phyloP scores from a whole-genome alignment of 2,329 filamentous ascomycete genomes.

The Aspergillaceae sp. region DNA sequence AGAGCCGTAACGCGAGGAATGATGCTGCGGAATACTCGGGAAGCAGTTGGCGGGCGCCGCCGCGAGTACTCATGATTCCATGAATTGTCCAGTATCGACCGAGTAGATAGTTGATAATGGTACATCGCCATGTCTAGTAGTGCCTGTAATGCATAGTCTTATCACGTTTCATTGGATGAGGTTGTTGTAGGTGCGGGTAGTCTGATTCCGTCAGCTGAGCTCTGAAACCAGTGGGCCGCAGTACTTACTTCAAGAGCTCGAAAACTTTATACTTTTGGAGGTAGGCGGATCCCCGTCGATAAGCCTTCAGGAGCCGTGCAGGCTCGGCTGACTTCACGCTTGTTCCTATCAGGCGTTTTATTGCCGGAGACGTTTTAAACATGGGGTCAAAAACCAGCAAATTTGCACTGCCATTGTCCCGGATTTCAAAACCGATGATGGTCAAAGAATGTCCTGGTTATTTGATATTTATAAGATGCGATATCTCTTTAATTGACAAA shows the following conservation, averaged over 20 bases:
- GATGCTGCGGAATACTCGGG: no score
- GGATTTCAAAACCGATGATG: slow-evolving; percentile 73
- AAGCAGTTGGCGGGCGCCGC: no score
- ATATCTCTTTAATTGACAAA: neutral
- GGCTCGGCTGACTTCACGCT: slow-evolving; percentile 37
- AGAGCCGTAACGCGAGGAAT: no score
- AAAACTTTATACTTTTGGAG: slow-evolving; percentile 66
- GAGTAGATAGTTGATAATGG: no score
- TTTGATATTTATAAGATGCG: slow-evolving; percentile 1
- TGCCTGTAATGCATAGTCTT: no score
- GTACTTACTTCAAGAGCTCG: slow-evolving; percentile 61
- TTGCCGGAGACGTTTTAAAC: slow-evolving; percentile 58
- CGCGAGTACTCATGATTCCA: no score
- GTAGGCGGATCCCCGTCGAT: slow-evolving; percentile 62
- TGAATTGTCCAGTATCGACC: no score
- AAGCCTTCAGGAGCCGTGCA: slow-evolving; percentile 56
- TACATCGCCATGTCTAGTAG: no score
- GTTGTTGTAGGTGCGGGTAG: slow-evolving; percentile 1
- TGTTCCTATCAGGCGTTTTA: slow-evolving; percentile 51
- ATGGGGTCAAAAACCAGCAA: slow-evolving; percentile 84
- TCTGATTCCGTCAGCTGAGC: slow-evolving; percentile 3
- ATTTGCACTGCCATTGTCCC: slow-evolving; percentile 54
- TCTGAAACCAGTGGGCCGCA: neutral
- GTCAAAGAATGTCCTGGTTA: slow-evolving; percentile 74
- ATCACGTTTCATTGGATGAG: no score